Evolutionary conservation across 805 yeast species (phyloP).

Genomic region (Candida chauliodis): DNA sequence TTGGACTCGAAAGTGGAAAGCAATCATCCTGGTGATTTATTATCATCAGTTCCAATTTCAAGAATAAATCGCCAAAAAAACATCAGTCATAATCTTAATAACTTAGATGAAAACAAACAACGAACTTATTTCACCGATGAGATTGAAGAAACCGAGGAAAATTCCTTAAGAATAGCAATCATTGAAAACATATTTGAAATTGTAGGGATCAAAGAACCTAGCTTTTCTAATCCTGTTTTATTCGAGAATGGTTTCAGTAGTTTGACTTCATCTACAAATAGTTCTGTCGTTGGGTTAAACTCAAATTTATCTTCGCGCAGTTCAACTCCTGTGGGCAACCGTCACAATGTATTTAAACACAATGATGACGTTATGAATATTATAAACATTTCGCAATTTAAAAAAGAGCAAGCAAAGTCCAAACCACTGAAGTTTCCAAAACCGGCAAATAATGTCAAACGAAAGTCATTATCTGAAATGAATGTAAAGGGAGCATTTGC

Average conservation of each 20-base stretch:
- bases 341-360: conserved; percentile 5
- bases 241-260: not conserved
- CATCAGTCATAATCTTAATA: not conserved
- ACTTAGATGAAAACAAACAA: conserved; percentile 5
- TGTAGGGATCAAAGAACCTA: conserved; percentile 53
- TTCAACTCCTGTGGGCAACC: conserved; percentile 4
- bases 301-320: conserved; percentile 1
- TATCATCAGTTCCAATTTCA: conserved; percentile 75
- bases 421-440: not conserved
- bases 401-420: not conserved
- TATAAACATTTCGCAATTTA: conserved; percentile 4
- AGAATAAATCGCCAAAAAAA: conserved; percentile 1
- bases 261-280: conserved; percentile 19
- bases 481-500: conserved; percentile 56
- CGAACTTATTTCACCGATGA: conserved; percentile 44
- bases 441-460: not conserved
- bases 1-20: conserved; percentile 51
- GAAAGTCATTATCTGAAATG: conserved; percentile 7
- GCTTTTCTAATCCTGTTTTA: not conserved
- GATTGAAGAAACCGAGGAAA: conserved; percentile 67
- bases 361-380: conserved; percentile 8
- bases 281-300: conserved; percentile 24
- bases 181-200: conserved; percentile 67
- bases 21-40: conserved; percentile 78
- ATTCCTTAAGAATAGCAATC: conserved; percentile 57